Percentiles rank a stretch among this genome's conserved stretches.
Conservation (phyloP, 176 grass and related monocot species). For the Otatea glauca region DNA sequence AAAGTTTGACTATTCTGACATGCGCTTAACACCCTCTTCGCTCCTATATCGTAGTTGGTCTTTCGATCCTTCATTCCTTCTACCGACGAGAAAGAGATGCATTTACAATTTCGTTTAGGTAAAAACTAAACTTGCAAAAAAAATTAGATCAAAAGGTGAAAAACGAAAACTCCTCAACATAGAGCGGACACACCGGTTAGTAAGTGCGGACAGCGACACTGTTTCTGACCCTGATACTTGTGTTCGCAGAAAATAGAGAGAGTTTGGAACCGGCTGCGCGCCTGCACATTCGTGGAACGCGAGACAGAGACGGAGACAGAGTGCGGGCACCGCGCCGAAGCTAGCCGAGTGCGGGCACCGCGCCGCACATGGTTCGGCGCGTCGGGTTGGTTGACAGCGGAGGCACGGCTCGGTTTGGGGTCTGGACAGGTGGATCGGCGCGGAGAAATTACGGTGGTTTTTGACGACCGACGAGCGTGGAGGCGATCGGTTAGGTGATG, state of each 20-base stretch:
- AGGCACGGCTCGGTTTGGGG: background rate
- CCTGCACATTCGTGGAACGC: slow-evolving; percentile 25
- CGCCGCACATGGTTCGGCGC: slow-evolving; percentile 12
- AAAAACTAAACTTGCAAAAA: too few species aligned
- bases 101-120: too few species aligned
- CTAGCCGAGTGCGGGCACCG: too few species aligned
- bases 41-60: too few species aligned
- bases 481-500: background rate
- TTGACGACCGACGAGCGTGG: background rate
- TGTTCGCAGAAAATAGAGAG: background rate
- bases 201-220: background rate
- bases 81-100: too few species aligned
- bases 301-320: background rate
- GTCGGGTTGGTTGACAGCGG: slow-evolving; percentile 23
- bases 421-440: background rate
- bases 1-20: too few species aligned
- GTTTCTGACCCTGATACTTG: background rate
- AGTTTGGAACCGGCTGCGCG: background rate
- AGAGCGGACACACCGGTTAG: background rate
- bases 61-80: too few species aligned
- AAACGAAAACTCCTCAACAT: background rate
- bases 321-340: too few species aligned
- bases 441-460: slow-evolving; percentile 15
- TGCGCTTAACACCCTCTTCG: too few species aligned
- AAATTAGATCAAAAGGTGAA: too few species aligned